These are phyloP conservation scores for Chrysanthemum makinoi DNA, from an alignment of 129 eudicot genomes.

Conservation along the genomic window DNA sequence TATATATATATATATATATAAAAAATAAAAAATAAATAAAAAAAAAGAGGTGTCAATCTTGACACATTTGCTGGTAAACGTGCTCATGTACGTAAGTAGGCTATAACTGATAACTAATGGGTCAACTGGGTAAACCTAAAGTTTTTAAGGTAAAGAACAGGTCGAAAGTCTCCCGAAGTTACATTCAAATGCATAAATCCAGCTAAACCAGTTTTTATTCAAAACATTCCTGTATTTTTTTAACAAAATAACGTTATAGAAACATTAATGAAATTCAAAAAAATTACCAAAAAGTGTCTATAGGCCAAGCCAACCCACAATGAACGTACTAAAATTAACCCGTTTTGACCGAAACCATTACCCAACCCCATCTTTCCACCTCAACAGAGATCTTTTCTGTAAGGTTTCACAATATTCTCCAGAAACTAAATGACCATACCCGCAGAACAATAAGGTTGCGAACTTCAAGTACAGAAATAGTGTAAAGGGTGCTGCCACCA, in stretches of 20 bases:
- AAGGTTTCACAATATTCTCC: neutral
- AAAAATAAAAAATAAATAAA: neutral
- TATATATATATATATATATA: too few relatives aligned
- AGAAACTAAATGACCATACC: conserved; percentile 41
- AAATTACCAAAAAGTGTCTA: neutral
- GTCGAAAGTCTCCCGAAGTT: neutral
- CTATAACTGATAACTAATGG: neutral
- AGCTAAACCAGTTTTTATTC: neutral
- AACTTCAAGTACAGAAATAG: conserved; percentile 88
- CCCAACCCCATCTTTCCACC: neutral
- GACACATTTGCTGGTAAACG: neutral
- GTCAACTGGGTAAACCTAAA: neutral
- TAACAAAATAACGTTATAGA: too few relatives aligned
- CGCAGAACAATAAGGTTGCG: conserved; percentile 83
- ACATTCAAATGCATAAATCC: neutral
- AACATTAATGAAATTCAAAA: neutral
- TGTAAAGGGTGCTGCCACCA: conserved; percentile 67
- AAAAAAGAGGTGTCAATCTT: neutral
- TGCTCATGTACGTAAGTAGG: neutral
- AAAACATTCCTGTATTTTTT: neutral
- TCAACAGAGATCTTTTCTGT: neutral
- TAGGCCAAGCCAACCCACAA: neutral
- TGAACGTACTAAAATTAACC: neutral
- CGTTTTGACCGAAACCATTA: conserved; percentile 2
- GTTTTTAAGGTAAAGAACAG: neutral